phyloP scores from a whole-genome alignment of 2,329 filamentous ascomycete genomes.

The Cladosporium austrohemisphaericum region DNA sequence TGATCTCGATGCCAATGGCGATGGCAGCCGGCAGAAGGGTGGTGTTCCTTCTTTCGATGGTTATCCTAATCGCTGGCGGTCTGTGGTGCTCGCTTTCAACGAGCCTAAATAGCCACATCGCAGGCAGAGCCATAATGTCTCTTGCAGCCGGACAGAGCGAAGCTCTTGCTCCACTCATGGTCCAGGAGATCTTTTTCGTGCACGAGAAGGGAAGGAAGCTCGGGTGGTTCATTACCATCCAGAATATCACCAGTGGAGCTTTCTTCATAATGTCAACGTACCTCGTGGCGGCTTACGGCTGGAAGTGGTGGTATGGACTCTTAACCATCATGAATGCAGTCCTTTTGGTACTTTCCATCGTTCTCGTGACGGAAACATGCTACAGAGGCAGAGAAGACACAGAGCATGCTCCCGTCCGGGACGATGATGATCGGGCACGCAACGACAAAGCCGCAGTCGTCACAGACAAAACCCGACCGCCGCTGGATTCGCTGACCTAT shows the following conservation, averaged over 20 bases:
- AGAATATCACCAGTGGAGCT: neutral
- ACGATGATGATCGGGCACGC: neutral
- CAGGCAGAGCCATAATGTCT: slow-evolving; percentile 26
- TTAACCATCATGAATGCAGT: slow-evolving; percentile 20
- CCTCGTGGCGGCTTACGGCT: neutral
- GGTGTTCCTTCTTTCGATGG: slow-evolving; percentile 27
- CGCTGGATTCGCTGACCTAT: neutral
- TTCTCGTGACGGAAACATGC: slow-evolving; percentile 39
- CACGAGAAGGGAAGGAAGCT: slow-evolving; percentile 20
- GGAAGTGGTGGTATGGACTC: slow-evolving; percentile 1
- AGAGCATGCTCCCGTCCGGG: neutral
- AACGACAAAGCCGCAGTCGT: neutral
- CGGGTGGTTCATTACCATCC: neutral
- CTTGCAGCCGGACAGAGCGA: slow-evolving; percentile 26
- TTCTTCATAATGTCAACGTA: slow-evolving; percentile 1
- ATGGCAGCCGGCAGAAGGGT: slow-evolving; percentile 30
- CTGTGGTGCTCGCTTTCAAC: slow-evolving; percentile 22
- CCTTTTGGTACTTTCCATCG: slow-evolving; percentile 31
- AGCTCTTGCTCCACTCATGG: slow-evolving; percentile 20
- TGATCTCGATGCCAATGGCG: slow-evolving; percentile 34
- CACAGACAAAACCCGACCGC: neutral
- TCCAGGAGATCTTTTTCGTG: slow-evolving; percentile 19
- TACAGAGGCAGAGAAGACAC: slow-evolving; percentile 21
- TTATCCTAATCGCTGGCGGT: slow-evolving; percentile 26
- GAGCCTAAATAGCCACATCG: slow-evolving; percentile 21